Base-by-base conservation (phyloP, 768 basidiomycete species). In the Lactifluus hygrophoroides region DNA sequence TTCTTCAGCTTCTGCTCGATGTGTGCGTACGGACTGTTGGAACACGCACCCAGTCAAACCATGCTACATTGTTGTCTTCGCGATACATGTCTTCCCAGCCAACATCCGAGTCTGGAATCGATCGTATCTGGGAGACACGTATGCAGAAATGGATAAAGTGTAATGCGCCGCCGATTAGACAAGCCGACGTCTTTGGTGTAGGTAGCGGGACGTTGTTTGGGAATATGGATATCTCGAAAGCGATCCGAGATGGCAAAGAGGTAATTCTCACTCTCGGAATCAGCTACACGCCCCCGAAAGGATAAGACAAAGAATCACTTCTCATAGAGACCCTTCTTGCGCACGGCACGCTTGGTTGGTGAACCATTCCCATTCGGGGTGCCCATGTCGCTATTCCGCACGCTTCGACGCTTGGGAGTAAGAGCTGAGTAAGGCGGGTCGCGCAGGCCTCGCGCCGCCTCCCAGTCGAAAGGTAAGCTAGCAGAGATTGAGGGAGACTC, bases 401-500 rank as follows among this genome's bases (percentile, higher is more conserved):
- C 51, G 42, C 51, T 77, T 42, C 73, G 72, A 68, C 78, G 81
- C 51, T 67, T 75, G 51, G 72, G 71, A 7, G 76, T 67, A 2
- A 87, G 87, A 0, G 84, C 83, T 3, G 75, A 76, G 75, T 86
- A 92, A 3, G 90, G 90, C 3, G 90, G 81, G 3, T 87, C 84
- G 60, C 76, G 77, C 50, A 80, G 75, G 0, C 81, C 77, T n/a
- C 85, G 77, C 13, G 84, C 90, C 0, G 90, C 90, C 30, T 88
- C 85, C 90, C 90, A 92, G 73, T 93, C 90, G 66, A 93, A 93
- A 0, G 90, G 86, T 9, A 78, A 70, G 7, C 86, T 85, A 1
- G 86, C 84, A 5, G 89, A 88, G 47, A 87, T 76, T 3, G 90
- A 91, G 4, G 87, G 83, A 0, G 85, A 83, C 2, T 79, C 72